Evolutionary conservation across 768 basidiomycete species (phyloP), one percentile per base, ranked within the genome.

Genomic region (Suillus subaureus): DNA sequence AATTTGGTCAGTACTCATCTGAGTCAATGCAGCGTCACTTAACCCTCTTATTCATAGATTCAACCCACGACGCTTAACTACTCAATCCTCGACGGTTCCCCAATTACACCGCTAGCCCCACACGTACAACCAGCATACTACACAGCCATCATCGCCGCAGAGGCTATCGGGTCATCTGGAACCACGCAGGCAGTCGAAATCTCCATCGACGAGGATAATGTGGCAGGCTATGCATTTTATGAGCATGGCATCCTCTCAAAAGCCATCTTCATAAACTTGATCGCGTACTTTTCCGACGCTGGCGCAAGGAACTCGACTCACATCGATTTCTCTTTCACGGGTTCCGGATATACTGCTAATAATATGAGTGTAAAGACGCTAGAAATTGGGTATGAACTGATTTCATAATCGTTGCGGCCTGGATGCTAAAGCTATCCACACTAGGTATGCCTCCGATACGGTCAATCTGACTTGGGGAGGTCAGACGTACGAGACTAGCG

Each of bases 101-200:
- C 80, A 3, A 80, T 89, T 15, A 33, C 82, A 23, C 87, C 89
- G 0, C 75, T 83, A 16, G 76, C 82, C 31, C 84, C 89, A 2
- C 88, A 89, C 65, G 78, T 91, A 62, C 88, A 89, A 68, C 85
- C 89, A 0, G 78, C 83, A 23, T 92, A 90, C 74, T 91, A 91
- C 67, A 85, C 83, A 0, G 87, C 85, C 4, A 81, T 91, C 64
- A 81, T 90, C 49, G 82, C 83, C 45, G 85, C 82, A 9, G 87
- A 87, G 75, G 83, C 85, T 26, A 83, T 89, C 43, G 86, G 88
- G 12, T 67, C 71, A 15, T 80, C 75, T n/a, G 81, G 83, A 7
- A 69, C 69, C 7, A 76, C 82, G 2, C 75, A 75, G 49, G 76
- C 82, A 26, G 70, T 81, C 13, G 88, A 91, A 73, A 75, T 90